Evolutionary conservation across 257 asterid genomes (phyloP).

Genomic region (Penstemon newberryi): DNA sequence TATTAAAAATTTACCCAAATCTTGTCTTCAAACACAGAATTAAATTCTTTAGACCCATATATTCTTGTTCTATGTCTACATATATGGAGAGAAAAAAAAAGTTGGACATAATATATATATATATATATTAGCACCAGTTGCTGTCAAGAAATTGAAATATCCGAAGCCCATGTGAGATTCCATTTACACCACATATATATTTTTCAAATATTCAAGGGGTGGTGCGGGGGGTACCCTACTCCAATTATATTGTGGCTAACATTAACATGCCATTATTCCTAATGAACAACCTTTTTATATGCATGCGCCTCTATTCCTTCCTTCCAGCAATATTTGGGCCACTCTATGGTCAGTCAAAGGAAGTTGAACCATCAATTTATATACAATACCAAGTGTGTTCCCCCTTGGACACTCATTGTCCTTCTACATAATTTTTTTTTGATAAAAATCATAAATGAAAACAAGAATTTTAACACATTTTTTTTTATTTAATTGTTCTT

Average conservation of each 20-base stretch:
- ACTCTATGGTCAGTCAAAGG: conserved; percentile 21
- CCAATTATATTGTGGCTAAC: conserved; percentile 6
- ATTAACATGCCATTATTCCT: conserved; percentile 31
- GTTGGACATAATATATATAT: conserved; percentile 15
- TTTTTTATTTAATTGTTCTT: too few relatives aligned
- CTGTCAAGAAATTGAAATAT: conserved; percentile 4
- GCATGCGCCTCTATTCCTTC: conserved; percentile 28
- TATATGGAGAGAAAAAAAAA: conserved; percentile 20
- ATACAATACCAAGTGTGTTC: background rate
- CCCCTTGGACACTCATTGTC: background rate
- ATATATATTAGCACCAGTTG: conserved; percentile 17
- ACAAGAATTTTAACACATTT: too few relatives aligned
- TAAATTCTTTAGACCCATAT: conserved; percentile 8
- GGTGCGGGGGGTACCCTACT: conserved; percentile 6
- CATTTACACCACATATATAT: conserved; percentile 23
- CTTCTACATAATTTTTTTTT: background rate
- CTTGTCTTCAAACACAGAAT: background rate
- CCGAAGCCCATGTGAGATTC: conserved; percentile 35
- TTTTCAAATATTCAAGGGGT: background rate
- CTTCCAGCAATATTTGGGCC: conserved; percentile 28
- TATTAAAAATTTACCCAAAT: background rate
- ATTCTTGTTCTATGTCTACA: conserved; percentile 5
- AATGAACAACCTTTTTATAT: conserved; percentile 21
- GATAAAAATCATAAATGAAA: too few relatives aligned
- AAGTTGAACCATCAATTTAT: conserved; percentile 2